Evolutionary conservation across 805 yeast species (phyloP).

Genomic region (Danielozyma ontarioensis): DNA sequence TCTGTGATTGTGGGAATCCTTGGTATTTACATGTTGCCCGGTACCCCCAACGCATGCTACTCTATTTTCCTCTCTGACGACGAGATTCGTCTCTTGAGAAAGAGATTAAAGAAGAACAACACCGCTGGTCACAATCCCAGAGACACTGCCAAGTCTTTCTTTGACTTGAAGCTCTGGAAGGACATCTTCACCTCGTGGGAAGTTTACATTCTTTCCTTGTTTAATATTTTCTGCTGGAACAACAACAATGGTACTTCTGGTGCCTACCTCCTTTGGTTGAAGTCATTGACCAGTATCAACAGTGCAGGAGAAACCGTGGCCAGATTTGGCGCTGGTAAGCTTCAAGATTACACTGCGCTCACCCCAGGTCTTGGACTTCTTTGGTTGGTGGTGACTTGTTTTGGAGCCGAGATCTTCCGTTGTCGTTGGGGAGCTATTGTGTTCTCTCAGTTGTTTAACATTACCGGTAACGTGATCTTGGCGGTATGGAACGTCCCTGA

Average conservation of each 20-base stretch:
- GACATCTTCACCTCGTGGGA: constrained; percentile 53
- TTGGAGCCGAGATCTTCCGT: constrained; percentile 31
- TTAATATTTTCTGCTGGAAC: constrained; percentile 60
- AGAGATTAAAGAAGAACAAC: constrained; percentile 1
- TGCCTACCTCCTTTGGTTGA: constrained; percentile 52
- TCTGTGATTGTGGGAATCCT: constrained; percentile 53
- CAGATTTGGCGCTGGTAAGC: constrained; percentile 22
- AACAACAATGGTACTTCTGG: constrained; percentile 46
- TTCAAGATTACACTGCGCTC: constrained; percentile 40
- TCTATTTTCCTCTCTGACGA: constrained; percentile 30
- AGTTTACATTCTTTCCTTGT: constrained; percentile 49
- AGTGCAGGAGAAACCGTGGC: constrained; percentile 1
- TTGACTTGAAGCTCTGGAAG: constrained; percentile 46
- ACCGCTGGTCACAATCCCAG: constrained; percentile 1
- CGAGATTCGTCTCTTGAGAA: constrained; percentile 29
- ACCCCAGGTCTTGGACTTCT: constrained; percentile 41
- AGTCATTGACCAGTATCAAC: constrained; percentile 5
- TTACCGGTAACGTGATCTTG: constrained; percentile 48
- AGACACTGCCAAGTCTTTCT: constrained; percentile 24
- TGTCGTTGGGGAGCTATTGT: constrained; percentile 49
- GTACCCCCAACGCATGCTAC: constrained; percentile 51
- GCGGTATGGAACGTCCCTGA: constrained; percentile 57
- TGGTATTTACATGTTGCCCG: constrained; percentile 56
- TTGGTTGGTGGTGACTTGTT: constrained; percentile 34
- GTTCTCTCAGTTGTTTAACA: constrained; percentile 49